Evolutionary conservation across 768 basidiomycete species (phyloP).

Genomic region (Jaapia argillacea): DNA sequence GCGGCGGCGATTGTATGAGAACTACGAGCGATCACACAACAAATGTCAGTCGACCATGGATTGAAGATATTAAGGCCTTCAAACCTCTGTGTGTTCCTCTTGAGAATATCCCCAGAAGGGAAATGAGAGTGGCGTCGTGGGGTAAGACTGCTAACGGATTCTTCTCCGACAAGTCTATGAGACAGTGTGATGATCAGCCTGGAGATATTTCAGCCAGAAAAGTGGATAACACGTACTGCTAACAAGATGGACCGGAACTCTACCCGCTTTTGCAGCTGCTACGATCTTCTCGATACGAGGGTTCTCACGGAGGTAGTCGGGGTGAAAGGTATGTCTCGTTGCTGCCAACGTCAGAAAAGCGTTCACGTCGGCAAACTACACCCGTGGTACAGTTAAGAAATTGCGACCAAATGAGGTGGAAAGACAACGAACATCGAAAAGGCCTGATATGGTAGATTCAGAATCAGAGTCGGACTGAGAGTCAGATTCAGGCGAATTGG

Average conservation of each 20-base stretch:
- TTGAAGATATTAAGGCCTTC: constrained; percentile 6
- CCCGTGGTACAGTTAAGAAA: no score
- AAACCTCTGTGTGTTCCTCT: constrained; percentile 65
- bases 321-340: constrained; percentile 57
- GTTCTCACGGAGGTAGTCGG: constrained; percentile 50
- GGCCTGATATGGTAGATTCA: constrained; percentile 31
- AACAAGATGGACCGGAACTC: constrained; percentile 65
- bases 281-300: constrained; percentile 60
- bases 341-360: constrained; percentile 82
- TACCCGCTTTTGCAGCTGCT: constrained; percentile 62
- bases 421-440: constrained; percentile 58
- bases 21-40: constrained; percentile 23
- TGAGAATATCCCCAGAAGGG: constrained; percentile 56
- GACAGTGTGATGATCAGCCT: constrained; percentile 5
- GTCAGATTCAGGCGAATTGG: constrained; percentile 13
- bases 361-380: constrained; percentile 76
- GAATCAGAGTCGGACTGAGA: no score
- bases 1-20: constrained; percentile 39
- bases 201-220: background rate
- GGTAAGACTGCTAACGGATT: constrained; percentile 62
- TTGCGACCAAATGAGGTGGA: no score
- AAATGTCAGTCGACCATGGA: background rate
- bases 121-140: constrained; percentile 51
- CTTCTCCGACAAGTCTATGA: constrained; percentile 73
- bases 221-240: constrained; percentile 45